Evolutionary conservation across 179 eudicot species (phyloP).

Genomic region (Camellia oleifera): DNA sequence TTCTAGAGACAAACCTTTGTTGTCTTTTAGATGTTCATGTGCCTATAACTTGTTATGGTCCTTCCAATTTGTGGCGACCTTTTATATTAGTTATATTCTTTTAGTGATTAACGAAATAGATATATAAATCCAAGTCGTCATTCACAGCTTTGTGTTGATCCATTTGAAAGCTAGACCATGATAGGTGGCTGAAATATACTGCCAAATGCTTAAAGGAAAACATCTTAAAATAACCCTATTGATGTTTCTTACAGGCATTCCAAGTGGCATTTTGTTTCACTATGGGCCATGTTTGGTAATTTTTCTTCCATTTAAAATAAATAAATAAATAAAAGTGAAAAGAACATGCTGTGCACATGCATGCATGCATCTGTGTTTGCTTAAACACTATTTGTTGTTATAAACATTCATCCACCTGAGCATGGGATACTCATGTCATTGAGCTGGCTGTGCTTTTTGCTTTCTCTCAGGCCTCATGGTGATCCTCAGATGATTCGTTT

Average conservation of each 20-base stretch:
- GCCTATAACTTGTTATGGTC: too few relatives aligned
- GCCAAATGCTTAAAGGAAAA: neutral
- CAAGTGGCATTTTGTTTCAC: neutral
- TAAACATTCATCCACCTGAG: neutral
- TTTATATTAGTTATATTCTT: too few relatives aligned
- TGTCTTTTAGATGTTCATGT: too few relatives aligned
- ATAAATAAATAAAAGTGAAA: too few relatives aligned
- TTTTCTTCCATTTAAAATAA: neutral
- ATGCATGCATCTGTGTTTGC: neutral
- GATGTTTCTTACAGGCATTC: neutral
- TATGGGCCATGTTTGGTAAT: neutral
- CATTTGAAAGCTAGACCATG: too few relatives aligned
- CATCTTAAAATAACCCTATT: too few relatives aligned
- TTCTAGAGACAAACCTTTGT: too few relatives aligned
- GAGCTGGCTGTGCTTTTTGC: slow-evolving; percentile 16
- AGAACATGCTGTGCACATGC: neutral
- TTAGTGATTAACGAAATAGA: too few relatives aligned
- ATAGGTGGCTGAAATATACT: neutral
- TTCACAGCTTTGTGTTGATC: too few relatives aligned
- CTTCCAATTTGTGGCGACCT: too few relatives aligned
- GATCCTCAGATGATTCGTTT: slow-evolving; percentile 97
- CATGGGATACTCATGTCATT: neutral
- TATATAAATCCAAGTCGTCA: too few relatives aligned
- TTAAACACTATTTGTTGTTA: neutral
- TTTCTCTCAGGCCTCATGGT: slow-evolving; percentile 74